Evolutionary conservation across 495 filamentous ascomycete species (phyloP), one percentile per base, ranked within the genome.

Genomic region (Aspergillus coremiiformis): DNA sequence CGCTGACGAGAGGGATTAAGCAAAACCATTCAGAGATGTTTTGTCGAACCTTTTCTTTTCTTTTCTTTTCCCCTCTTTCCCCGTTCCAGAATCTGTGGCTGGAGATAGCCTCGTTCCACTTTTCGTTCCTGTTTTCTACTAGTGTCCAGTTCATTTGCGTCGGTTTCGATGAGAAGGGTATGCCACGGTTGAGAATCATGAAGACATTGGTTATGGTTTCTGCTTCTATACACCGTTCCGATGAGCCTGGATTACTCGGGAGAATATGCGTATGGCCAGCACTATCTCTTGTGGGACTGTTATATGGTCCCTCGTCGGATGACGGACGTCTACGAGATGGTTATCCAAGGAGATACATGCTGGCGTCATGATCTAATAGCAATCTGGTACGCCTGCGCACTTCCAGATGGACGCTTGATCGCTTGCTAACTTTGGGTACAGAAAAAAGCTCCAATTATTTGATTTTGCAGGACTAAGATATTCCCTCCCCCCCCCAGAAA

Each of bases 1-100:
- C 21, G 71, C 63, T 48, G 68, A 65, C 52, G 67, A 69, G 30
- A 63, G 68, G 44, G 66, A 74, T 24, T 73, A 71, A 55, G 44
- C 22, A 11, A 26, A 33, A 7, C 10, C 27, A 27, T 21, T 27
- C 30, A 27, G 32, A 19, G 20, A 11, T 46, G 24, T 30, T 30
- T 39, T 9, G n/a, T 23, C 17, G 20, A 32, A 26, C 2, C 39
- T 39, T 23, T 47, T 49, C 41, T 27, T 45, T 26, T 29, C 0
- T n/a, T 9, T 26, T 29, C 8, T 8, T 27, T 15, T 45, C 14
- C 8, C 4, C 8, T 27, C 8, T 27, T 27, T 27, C 4, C 4
- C 24, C 24, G 8, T 27, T 27, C 8, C 24, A 8, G 8, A 15
- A 35, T 35, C 14, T 35, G 32, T 35, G 8, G 32, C 32, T 5